phyloP scores from a whole-genome alignment of 106 monocot species.

The Cymbidium sinense region DNA sequence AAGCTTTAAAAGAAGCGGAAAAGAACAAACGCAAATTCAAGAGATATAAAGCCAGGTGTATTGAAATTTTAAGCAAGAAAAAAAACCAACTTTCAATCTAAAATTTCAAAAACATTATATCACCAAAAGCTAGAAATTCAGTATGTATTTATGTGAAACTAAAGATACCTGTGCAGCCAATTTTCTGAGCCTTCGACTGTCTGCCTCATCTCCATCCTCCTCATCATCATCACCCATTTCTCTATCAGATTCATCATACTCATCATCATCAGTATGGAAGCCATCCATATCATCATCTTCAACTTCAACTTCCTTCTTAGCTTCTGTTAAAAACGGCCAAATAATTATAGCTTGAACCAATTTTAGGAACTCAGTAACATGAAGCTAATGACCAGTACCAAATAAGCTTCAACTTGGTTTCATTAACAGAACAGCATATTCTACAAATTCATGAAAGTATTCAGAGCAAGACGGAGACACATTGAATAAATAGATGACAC shows the following conservation, averaged over 20 bases:
- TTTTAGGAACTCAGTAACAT: background rate
- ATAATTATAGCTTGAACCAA: background rate
- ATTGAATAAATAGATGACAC: background rate
- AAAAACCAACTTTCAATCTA: background rate
- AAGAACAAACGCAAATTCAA: background rate
- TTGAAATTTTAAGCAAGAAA: background rate
- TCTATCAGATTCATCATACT: constrained; percentile 60
- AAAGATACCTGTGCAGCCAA: constrained; percentile 74
- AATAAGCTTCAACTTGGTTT: background rate
- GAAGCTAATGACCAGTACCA: background rate
- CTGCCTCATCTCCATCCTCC: constrained; percentile 74
- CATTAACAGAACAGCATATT: too few relatives aligned
- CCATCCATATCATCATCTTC: constrained; percentile 95
- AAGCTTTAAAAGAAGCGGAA: background rate
- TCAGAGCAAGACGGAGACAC: background rate
- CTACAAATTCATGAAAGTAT: too few relatives aligned
- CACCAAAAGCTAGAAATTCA: background rate
- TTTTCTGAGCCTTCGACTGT: constrained; percentile 61
- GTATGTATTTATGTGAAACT: background rate
- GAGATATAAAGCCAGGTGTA: background rate
- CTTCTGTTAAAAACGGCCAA: constrained; percentile 26
- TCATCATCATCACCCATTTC: constrained; percentile 64
- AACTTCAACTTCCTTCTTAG: constrained; percentile 65
- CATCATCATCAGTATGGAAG: constrained; percentile 74
- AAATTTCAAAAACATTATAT: background rate